These are phyloP conservation scores for Setaria italica DNA, from an alignment of 202 grass and related monocot species.

Conservation along the genomic window DNA sequence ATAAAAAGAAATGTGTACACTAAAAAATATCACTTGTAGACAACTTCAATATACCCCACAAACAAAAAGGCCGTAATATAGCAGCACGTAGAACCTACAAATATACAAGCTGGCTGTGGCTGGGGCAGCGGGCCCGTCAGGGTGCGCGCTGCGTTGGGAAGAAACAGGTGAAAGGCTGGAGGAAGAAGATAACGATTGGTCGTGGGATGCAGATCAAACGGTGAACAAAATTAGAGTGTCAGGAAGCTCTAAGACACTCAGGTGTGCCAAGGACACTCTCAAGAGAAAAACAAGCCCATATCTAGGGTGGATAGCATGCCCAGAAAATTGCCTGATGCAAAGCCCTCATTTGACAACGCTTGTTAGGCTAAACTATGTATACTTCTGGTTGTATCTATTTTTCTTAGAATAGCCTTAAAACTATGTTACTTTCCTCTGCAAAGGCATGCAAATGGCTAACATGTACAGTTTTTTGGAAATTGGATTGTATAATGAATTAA, in stretches of 20 bases:
- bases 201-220: no score
- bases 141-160: no score
- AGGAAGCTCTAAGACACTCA: no score
- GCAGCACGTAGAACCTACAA: neutral
- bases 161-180: no score
- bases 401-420: neutral
- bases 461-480: neutral
- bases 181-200: no score
- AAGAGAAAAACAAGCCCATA: neutral
- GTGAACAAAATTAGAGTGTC: no score
- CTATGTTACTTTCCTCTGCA: neutral
- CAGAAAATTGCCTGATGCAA: neutral
- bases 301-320: neutral
- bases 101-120: no score
- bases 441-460: neutral
- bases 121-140: no score
- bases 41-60: slow-evolving; percentile 7
- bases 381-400: neutral
- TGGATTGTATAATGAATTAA: neutral
- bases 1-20: slow-evolving; percentile 1
- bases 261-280: no score
- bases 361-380: neutral
- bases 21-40: neutral
- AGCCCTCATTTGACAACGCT: neutral
- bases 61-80: slow-evolving; percentile 1